Conservation (phyloP, 2,329 filamentous ascomycete species). For the Tolypocladium ovalisporum region DNA sequence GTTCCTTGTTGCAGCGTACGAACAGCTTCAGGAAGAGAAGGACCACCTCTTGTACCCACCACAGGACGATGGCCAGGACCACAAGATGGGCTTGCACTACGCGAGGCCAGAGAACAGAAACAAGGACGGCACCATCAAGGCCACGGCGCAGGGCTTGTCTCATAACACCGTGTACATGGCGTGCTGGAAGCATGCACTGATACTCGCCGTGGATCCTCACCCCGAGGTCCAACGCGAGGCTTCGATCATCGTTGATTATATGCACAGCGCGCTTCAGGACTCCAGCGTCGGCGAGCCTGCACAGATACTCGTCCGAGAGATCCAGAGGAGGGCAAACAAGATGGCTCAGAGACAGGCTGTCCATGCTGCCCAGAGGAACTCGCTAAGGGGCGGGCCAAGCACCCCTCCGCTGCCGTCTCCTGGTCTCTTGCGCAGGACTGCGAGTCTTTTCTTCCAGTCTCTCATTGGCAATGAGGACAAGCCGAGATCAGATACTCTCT, state of each 20-base stretch:
- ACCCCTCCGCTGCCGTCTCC: conserved; percentile 40
- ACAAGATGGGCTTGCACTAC: conserved; percentile 55
- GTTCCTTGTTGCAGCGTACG: conserved; percentile 83
- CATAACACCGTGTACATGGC: conserved; percentile 87
- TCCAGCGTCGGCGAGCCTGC: conserved; percentile 65
- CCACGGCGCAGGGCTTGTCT: conserved; percentile 50
- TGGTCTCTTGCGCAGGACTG: conserved; percentile 51
- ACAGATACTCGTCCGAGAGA: conserved; percentile 64
- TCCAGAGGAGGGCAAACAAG: conserved; percentile 41
- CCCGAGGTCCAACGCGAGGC: conserved; percentile 85
- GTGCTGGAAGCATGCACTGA: conserved; percentile 86
- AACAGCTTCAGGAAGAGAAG: conserved; percentile 78
- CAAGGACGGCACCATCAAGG: conserved; percentile 46
- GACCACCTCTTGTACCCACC: conserved; percentile 51
- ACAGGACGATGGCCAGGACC: conserved; percentile 42
- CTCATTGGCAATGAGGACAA: conserved; percentile 41
- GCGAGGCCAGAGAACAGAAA: conserved; percentile 44
- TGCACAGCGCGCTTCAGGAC: conserved; percentile 66
- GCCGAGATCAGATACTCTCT: conserved; percentile 20
- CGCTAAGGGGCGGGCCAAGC: conserved; percentile 23
- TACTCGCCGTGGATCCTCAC: conserved; percentile 87
- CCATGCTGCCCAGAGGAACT: conserved; percentile 31
- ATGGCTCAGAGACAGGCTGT: conserved; percentile 32
- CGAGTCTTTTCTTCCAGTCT: conserved; percentile 51
- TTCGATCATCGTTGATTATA: conserved; percentile 72